Evolutionary conservation across 2,329 filamentous ascomycete species (phyloP).

Genomic region (Botrytis sinoallii): DNA sequence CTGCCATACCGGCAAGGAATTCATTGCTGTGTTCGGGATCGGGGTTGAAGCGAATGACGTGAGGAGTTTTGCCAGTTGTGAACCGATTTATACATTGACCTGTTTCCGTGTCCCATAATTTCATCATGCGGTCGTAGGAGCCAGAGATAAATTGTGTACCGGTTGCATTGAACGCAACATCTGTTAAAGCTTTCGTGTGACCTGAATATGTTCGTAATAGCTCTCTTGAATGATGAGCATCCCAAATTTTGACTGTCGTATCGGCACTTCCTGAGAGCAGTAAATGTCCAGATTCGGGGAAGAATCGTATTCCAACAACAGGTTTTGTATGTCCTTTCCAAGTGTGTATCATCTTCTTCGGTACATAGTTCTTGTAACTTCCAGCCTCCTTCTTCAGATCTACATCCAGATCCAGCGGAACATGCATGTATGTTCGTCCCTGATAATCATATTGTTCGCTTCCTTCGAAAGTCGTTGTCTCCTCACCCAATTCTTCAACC

Average conservation of each 20-base stretch:
- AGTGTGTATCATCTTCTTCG: constrained; percentile 88
- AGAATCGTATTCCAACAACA: constrained; percentile 85
- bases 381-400: constrained; percentile 79
- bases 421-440: constrained; percentile 95
- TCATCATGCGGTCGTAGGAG: constrained; percentile 93
- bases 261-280: constrained; percentile 89
- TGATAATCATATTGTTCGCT: constrained; percentile 84
- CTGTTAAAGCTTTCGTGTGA: constrained; percentile 85
- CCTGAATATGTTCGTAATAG: constrained; percentile 88
- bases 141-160: constrained; percentile 86
- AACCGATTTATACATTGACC: constrained; percentile 85
- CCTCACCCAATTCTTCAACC: constrained; percentile 60
- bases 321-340: constrained; percentile 84
- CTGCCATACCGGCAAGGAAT: constrained; percentile 94
- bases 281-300: constrained; percentile 83
- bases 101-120: constrained; percentile 97
- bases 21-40: constrained; percentile 73
- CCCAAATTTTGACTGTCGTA: constrained; percentile 88
- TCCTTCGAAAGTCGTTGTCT: constrained; percentile 87
- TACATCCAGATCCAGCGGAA: constrained; percentile 85
- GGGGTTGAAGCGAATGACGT: constrained; percentile 92
- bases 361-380: constrained; percentile 83
- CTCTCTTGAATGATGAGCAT: constrained; percentile 86
- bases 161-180: constrained; percentile 79
- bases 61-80: constrained; percentile 90